Base-by-base conservation (phyloP, 768 basidiomycete species). In the Leccinum truebloodii region DNA sequence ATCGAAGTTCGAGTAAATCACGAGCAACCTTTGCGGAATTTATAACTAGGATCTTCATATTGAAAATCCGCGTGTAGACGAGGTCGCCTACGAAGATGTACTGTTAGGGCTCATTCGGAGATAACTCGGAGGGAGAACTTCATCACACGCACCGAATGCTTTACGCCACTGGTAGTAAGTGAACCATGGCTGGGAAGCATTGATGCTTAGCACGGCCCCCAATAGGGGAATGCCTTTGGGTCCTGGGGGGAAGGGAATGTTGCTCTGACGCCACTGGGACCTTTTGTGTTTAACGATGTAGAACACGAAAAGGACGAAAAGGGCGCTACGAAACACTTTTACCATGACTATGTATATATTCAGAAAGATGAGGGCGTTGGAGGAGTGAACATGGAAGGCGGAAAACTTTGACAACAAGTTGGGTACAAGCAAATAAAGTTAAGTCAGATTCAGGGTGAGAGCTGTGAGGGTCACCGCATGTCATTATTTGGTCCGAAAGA, bases 161-260 rank as follows among this genome's bases (percentile, higher is more conserved):
- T 60, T 62, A 20, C 74, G 70, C 76, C 74, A 77, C 32, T 70
- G 64, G 28, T 62, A 61, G 56, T 74, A 77, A n/a, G 75, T 69
- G 52, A 65, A 46, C 76, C 76, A 77, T 20, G 76, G 73, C 5
- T 62, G 60, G 14, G 67, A 61, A 14, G 63, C 14, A 48, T 77
- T 66, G n/a, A 77, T 55, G 24, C 67, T 68, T 28, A 68, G 57
- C 20, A 55, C 60, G 16, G 61, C 64, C 46, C 75, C 75, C 28
- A 75, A 32, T 18, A 76, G 9, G 13, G 75, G 75, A 37, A 85
- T 66, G 50, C 80, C 78, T 66, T 73, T 81, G 6, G 86, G 85
- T 20, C 84, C 86, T 39, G 80, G 81, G 51, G 80, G 81, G 30
- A 83, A 74, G 20, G 75, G 65, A 44, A 50, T n/a, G 7, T 57